A percentile compares a stretch with the other conserved stretches of the same genome.
Conservation (phyloP, 176 grass and related monocot species). For the Triticum timopheevii region DNA sequence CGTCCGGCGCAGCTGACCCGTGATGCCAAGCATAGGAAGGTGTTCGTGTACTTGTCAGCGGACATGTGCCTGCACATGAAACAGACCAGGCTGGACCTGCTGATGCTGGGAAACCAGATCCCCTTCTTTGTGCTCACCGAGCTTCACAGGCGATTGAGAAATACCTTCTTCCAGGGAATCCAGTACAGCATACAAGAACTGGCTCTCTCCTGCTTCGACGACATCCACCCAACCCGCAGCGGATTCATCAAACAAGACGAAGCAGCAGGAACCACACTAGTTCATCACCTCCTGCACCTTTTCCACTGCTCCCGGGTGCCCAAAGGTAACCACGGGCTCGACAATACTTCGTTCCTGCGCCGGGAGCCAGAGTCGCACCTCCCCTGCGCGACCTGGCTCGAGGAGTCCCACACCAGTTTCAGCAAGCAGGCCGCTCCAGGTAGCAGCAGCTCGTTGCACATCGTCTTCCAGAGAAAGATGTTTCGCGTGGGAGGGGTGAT, state of each 20-base stretch:
- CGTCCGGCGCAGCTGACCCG: not conserved
- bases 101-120: not conserved
- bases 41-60: not conserved
- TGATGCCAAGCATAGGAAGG: not conserved
- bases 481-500: not conserved
- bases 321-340: not conserved
- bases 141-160: not conserved
- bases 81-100: conserved; percentile 2
- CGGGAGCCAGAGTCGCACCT: not conserved
- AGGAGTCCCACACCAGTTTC: not conserved
- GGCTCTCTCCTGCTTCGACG: conserved; percentile 13
- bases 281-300: conserved; percentile 18
- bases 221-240: not conserved
- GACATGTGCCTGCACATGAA: not conserved
- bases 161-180: not conserved
- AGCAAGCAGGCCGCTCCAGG: not conserved
- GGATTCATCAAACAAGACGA: too few species aligned
- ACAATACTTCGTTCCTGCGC: not conserved
- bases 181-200: not conserved
- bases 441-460: not conserved
- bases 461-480: not conserved
- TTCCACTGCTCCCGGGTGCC: conserved; percentile 2
- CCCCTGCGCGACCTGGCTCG: not conserved
- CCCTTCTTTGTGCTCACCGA: not conserved
- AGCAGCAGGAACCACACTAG: too few species aligned